These are phyloP conservation scores for Clavariopsis aquatica DNA, from an alignment of 495 filamentous ascomycete genomes.

Conservation along the genomic window DNA sequence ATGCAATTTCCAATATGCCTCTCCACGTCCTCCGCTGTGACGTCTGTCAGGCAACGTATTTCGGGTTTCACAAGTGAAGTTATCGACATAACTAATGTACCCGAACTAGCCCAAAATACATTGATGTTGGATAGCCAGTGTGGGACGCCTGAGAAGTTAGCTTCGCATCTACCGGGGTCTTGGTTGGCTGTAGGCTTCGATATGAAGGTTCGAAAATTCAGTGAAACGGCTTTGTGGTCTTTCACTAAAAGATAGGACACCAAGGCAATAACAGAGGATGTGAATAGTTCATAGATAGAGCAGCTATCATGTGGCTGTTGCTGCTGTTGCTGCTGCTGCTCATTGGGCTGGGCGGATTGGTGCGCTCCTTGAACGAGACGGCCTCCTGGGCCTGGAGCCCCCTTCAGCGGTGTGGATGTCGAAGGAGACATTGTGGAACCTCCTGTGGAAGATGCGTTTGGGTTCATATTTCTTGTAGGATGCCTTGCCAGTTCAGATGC, in stretches of 20 bases:
- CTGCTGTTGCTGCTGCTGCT: constrained; percentile 25
- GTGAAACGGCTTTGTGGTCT: constrained; percentile 33
- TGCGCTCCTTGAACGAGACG: constrained; percentile 8
- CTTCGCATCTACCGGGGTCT: background rate
- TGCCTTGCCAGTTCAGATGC: constrained; percentile 32
- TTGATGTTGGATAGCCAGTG: constrained; percentile 28
- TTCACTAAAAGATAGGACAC: constrained; percentile 39
- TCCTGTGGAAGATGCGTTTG: constrained; percentile 13
- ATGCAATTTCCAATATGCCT: constrained; percentile 17
- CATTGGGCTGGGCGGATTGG: background rate
- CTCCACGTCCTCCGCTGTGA: constrained; percentile 12
- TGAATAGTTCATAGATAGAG: constrained; percentile 39
- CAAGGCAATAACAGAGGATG: constrained; percentile 34
- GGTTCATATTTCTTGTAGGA: constrained; percentile 11
- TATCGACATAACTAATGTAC: constrained; percentile 33
- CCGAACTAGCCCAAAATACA: constrained; percentile 36
- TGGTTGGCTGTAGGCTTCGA: constrained; percentile 9
- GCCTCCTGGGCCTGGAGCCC: background rate
- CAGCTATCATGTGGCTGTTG: constrained; percentile 28
- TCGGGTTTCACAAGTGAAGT: constrained; percentile 16
- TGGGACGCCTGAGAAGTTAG: constrained; percentile 1
- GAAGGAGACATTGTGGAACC: constrained; percentile 16
- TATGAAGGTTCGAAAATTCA: constrained; percentile 42
- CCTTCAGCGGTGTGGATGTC: constrained; percentile 14
- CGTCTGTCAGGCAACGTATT: constrained; percentile 16